Percentiles rank a stretch among this genome's conserved stretches.
phyloP scores from a whole-genome alignment of 768 basidiomycete genomes.

The Infundibulicybe gibba region DNA sequence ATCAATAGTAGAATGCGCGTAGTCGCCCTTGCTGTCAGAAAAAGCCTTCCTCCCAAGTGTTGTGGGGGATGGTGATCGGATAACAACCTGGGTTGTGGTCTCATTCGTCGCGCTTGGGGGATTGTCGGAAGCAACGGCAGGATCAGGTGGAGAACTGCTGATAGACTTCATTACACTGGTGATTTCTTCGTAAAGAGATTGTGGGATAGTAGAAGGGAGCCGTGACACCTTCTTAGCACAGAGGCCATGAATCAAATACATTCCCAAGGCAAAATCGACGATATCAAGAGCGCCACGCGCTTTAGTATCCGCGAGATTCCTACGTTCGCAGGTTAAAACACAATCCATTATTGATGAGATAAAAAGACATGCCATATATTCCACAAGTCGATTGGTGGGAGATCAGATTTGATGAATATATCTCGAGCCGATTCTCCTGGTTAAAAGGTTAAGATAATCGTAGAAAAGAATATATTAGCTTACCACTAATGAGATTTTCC shows the following conservation, averaged over 20 bases:
- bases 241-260: slow-evolving; percentile 56
- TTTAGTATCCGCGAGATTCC: slow-evolving; percentile 61
- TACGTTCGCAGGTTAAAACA: slow-evolving; percentile 17
- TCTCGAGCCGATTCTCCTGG: slow-evolving; percentile 57
- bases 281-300: slow-evolving; percentile 58
- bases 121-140: slow-evolving; percentile 4
- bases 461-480: slow-evolving; percentile 4
- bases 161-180: slow-evolving; percentile 5
- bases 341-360: background rate
- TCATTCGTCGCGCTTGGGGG: background rate
- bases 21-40: background rate
- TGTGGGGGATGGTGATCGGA: background rate
- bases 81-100: background rate
- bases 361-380: slow-evolving; percentile 50
- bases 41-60: background rate
- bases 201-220: slow-evolving; percentile 27
- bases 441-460: background rate
- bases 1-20: slow-evolving; percentile 15
- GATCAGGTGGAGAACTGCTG: slow-evolving; percentile 2
- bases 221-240: slow-evolving; percentile 26
- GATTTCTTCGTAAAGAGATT: slow-evolving; percentile 25
- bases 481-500: slow-evolving; percentile 54
- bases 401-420: slow-evolving; percentile 58
- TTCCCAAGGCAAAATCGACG: slow-evolving; percentile 66
- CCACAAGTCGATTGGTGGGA: slow-evolving; percentile 55